Percentiles rank a stretch among this genome's conserved stretches.
Conservation (phyloP, 495 filamentous ascomycete species). For the Penicillium soppii region DNA sequence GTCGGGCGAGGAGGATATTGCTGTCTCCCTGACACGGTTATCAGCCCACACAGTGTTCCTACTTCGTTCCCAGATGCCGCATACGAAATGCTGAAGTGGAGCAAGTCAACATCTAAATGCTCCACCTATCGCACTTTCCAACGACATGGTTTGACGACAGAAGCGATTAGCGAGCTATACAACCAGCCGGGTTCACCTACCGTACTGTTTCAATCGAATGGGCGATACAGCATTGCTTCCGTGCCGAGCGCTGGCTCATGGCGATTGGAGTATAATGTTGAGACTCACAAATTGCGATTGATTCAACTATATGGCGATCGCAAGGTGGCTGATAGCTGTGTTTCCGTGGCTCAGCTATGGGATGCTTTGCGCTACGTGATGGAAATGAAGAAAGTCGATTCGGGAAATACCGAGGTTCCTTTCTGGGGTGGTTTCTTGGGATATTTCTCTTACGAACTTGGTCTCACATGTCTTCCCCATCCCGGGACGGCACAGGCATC, state of each 20-base stretch:
- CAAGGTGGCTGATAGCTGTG: conserved; percentile 14
- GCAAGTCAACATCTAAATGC: conserved; percentile 26
- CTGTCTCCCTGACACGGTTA: conserved; percentile 23
- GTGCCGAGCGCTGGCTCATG: conserved; percentile 42
- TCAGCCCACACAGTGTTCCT: conserved; percentile 20
- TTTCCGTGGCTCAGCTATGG: conserved; percentile 41
- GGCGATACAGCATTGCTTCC: conserved; percentile 40
- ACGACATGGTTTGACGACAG: conserved; percentile 22
- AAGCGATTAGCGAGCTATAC: conserved; percentile 34
- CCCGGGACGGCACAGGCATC: conserved; percentile 15
- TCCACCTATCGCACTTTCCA: conserved; percentile 30
- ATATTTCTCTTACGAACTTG: conserved; percentile 86
- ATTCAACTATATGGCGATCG: conserved; percentile 17
- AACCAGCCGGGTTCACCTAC: conserved; percentile 38
- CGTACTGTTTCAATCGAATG: conserved; percentile 45
- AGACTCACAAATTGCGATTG: conserved; percentile 21
- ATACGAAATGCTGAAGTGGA: conserved; percentile 39
- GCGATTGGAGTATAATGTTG: conserved; percentile 40
- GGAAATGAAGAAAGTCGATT: conserved; percentile 45
- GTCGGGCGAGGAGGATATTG: conserved; percentile 30
- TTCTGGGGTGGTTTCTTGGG: conserved; percentile 93
- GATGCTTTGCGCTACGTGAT: conserved; percentile 52
- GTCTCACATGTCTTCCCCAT: conserved; percentile 53
- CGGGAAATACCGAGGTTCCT: conserved; percentile 45
- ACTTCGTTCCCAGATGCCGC: conserved; percentile 29